Evolutionary conservation across 768 basidiomycete genomes (phyloP).

Genomic region (Xanthoconium stramineum): DNA sequence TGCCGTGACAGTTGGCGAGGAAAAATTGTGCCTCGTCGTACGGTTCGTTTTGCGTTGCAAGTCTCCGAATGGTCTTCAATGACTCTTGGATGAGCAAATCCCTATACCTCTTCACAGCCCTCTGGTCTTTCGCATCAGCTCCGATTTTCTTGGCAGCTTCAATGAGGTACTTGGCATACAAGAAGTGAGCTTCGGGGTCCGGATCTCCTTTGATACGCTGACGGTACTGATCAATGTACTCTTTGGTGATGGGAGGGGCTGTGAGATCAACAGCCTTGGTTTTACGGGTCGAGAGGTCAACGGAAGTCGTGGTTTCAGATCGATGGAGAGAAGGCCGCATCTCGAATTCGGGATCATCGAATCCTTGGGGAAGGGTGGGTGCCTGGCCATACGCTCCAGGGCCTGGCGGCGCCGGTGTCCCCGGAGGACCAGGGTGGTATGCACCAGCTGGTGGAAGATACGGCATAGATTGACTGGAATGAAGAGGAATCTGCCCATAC

Average conservation of each 20-base stretch:
- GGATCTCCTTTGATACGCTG: slow-evolving; percentile 96
- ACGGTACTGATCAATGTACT: slow-evolving; percentile 97
- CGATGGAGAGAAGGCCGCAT: slow-evolving; percentile 50
- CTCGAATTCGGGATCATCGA: slow-evolving; percentile 52
- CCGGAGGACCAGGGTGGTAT: slow-evolving; percentile 20
- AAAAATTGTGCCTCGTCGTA: slow-evolving; percentile 98
- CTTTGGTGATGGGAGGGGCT: slow-evolving; percentile 87
- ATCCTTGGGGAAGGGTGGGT: slow-evolving; percentile 28
- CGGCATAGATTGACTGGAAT: slow-evolving; percentile 30
- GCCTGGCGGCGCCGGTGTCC: slow-evolving; percentile 15
- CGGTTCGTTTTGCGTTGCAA: slow-evolving; percentile 89
- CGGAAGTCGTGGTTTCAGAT: slow-evolving; percentile 54
- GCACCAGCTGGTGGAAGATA: slow-evolving; percentile 31
- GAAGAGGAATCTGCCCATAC: slow-evolving; percentile 23
- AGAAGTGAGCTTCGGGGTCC: slow-evolving; percentile 96
- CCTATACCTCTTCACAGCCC: slow-evolving; percentile 85
- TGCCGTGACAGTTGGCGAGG: slow-evolving; percentile 95
- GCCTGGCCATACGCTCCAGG: slow-evolving; percentile 18
- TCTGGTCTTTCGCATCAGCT: slow-evolving; percentile 66
- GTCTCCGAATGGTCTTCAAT: slow-evolving; percentile 85
- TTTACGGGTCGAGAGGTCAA: slow-evolving; percentile 57
- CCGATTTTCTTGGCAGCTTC: slow-evolving; percentile 95
- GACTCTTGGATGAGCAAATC: slow-evolving; percentile 85
- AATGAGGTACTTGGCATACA: slow-evolving; percentile 98
- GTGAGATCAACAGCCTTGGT: slow-evolving; percentile 80